Evolutionary conservation across 2,329 filamentous ascomycete genomes (phyloP).

Genomic region (Botryotinia convoluta): DNA sequence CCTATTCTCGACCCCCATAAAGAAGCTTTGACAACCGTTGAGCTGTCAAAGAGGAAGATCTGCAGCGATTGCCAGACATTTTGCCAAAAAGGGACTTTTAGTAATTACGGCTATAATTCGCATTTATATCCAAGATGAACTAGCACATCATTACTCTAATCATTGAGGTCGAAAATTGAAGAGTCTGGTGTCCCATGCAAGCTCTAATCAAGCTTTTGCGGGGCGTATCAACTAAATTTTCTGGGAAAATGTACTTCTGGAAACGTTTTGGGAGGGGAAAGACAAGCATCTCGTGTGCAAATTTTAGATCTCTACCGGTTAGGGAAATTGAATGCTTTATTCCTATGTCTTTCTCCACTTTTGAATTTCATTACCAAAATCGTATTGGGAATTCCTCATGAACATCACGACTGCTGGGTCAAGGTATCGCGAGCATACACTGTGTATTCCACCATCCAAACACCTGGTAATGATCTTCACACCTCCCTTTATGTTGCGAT

Average conservation of each 20-base stretch:
- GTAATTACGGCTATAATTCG: neutral
- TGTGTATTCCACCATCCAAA: neutral
- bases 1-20: neutral
- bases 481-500: neutral
- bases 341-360: neutral
- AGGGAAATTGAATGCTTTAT: neutral
- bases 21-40: neutral
- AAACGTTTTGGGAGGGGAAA: neutral
- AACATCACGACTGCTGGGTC: neutral
- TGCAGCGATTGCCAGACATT: neutral
- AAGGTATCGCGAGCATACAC: neutral
- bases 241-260: neutral
- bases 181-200: neutral
- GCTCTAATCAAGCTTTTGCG: neutral
- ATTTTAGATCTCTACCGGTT: neutral
- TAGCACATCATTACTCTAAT: neutral
- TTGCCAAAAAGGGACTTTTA: neutral
- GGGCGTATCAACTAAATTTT: neutral
- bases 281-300: neutral
- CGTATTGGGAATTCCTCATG: neutral
- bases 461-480: neutral
- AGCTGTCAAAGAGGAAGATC: neutral
- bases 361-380: neutral
- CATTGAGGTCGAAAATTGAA: neutral
- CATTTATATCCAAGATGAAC: neutral